Evolutionary conservation across 495 filamentous ascomycete species (phyloP).

Genomic region (Terfezia boudieri): DNA sequence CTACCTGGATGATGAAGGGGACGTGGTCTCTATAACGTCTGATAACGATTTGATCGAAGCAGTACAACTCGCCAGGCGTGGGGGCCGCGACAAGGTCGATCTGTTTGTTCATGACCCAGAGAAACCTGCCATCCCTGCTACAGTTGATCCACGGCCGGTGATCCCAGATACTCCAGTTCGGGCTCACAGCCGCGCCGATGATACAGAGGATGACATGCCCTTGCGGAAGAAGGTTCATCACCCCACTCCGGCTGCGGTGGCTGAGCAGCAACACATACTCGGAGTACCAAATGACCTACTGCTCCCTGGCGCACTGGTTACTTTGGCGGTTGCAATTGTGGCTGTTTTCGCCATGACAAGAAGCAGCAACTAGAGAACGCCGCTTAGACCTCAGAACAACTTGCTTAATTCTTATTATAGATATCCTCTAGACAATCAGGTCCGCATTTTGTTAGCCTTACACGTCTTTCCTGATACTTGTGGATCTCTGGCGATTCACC

Average conservation of each 20-base stretch:
- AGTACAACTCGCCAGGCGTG: slow-evolving; percentile 55
- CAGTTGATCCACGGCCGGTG: slow-evolving; percentile 42
- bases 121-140: slow-evolving; percentile 49
- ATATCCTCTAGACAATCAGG: background rate
- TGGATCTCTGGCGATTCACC: too few species aligned
- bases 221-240: slow-evolving; percentile 20
- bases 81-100: slow-evolving; percentile 75
- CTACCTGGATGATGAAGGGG: slow-evolving; percentile 93
- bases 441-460: too few species aligned
- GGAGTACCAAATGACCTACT: slow-evolving; percentile 90
- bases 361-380: background rate
- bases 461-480: too few species aligned
- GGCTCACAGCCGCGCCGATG: slow-evolving; percentile 37
- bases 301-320: slow-evolving; percentile 84
- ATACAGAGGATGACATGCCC: slow-evolving; percentile 36
- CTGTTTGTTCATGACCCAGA: slow-evolving; percentile 89
- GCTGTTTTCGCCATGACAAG: slow-evolving; percentile 83
- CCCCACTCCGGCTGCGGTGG: slow-evolving; percentile 10
- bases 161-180: slow-evolving; percentile 34
- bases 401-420: background rate
- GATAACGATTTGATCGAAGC: slow-evolving; percentile 84
- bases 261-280: slow-evolving; percentile 42
- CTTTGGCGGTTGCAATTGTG: slow-evolving; percentile 77
- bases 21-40: slow-evolving; percentile 92
- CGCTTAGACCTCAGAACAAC: too few species aligned